Percentiles rank a stretch among this genome's conserved stretches.
These are phyloP conservation scores for Beauveria sp. DNA, from an alignment of 2,329 filamentous ascomycete species.

Conservation along the genomic window DNA sequence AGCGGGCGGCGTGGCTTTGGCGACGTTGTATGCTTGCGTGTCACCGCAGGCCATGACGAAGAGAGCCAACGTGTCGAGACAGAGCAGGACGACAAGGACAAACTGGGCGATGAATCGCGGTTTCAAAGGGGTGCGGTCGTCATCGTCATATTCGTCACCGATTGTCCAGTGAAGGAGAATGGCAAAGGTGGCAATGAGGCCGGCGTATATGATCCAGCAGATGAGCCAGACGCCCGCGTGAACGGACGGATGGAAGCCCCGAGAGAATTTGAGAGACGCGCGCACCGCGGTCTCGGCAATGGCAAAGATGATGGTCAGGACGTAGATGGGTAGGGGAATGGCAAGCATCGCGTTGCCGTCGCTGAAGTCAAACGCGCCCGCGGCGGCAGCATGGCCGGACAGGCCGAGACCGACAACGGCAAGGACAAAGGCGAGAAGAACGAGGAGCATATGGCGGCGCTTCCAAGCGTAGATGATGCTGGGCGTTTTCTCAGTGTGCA, in stretches of 20 bases:
- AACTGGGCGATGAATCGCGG: not conserved
- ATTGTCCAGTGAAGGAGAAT: not conserved
- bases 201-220: slow-evolving; percentile 5
- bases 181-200: not conserved
- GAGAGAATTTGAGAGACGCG: not conserved
- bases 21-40: not conserved
- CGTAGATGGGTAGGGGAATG: not conserved
- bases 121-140: not conserved
- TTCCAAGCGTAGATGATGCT: not conserved
- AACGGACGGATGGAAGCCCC: not conserved
- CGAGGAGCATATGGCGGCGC: not conserved
- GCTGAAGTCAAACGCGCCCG: not conserved
- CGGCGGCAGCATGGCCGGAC: not conserved
- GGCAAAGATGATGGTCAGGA: not conserved
- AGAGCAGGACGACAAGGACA: not conserved
- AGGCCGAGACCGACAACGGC: not conserved
- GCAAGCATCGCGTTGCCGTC: not conserved
- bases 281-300: not conserved
- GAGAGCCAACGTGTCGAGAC: not conserved
- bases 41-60: not conserved
- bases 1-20: not conserved
- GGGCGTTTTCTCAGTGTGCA: not conserved
- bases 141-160: not conserved
- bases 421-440: not conserved
- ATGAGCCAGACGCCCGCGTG: slow-evolving; percentile 3